These are phyloP conservation scores for Vachellia collinsii DNA, from an alignment of 306 rosid genomes.

Conservation along the genomic window DNA sequence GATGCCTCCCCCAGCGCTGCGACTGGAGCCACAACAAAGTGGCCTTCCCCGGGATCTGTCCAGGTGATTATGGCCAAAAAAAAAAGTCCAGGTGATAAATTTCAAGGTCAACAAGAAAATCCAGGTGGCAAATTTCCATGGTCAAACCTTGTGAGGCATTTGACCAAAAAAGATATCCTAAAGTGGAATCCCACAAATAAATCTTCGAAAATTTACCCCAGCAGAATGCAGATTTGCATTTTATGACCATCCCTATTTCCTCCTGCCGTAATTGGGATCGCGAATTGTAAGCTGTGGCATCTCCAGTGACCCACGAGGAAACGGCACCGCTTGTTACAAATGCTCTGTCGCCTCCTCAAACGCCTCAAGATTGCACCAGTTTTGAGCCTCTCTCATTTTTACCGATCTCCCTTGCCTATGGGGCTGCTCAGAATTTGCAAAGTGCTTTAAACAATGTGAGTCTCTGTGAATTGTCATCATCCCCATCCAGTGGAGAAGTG, in stretches of 20 bases:
- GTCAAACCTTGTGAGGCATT: too few relatives aligned
- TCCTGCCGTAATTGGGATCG: conserved; percentile 15
- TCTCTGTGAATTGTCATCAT: neutral
- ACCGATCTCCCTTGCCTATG: conserved; percentile 76
- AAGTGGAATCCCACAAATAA: too few relatives aligned
- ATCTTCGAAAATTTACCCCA: too few relatives aligned
- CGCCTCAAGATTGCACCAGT: conserved; percentile 36
- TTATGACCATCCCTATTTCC: neutral
- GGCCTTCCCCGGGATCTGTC: too few relatives aligned
- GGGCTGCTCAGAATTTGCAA: conserved; percentile 90
- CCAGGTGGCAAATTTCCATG: too few relatives aligned
- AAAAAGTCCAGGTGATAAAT: too few relatives aligned
- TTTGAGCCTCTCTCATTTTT: conserved; percentile 33
- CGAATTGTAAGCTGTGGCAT: conserved; percentile 11
- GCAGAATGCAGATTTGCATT: too few relatives aligned
- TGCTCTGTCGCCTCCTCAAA: conserved; percentile 16
- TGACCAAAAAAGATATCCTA: too few relatives aligned
- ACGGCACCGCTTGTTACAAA: neutral
- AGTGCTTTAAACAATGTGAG: conserved; percentile 79
- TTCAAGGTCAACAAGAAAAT: too few relatives aligned
- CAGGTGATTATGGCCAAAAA: too few relatives aligned
- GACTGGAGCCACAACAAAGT: too few relatives aligned
- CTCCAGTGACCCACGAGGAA: neutral
- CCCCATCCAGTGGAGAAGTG: neutral
- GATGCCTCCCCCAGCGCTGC: too few relatives aligned